These are phyloP conservation scores for Coleophoma crateriformis DNA, from an alignment of 2,329 filamentous ascomycete genomes.

Conservation along the genomic window DNA sequence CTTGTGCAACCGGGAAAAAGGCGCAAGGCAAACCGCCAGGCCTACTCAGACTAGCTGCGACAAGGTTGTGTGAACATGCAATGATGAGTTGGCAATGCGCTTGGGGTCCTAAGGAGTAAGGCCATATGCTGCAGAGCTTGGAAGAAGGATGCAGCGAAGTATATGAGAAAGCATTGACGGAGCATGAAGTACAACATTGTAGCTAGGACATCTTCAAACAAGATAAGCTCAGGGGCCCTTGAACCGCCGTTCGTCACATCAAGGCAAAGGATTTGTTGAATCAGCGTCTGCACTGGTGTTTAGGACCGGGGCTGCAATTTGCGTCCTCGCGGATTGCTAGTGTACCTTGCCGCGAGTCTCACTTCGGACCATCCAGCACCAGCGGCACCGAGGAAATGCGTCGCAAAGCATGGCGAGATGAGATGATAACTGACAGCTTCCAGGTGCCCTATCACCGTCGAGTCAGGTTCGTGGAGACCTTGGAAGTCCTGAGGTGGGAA, in stretches of 20 bases:
- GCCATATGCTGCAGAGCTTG: slow-evolving; percentile 38
- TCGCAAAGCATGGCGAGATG: not conserved
- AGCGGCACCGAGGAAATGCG: not conserved
- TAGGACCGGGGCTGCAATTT: no score
- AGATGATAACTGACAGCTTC: not conserved
- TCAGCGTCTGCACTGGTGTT: not conserved
- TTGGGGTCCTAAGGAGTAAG: slow-evolving; percentile 47
- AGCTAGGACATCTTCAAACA: not conserved
- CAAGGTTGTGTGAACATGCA: slow-evolving; percentile 52
- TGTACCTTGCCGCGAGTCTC: not conserved
- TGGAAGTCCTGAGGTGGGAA: not conserved
- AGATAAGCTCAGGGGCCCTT: not conserved
- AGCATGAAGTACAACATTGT: slow-evolving; percentile 4
- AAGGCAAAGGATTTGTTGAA: slow-evolving; percentile 1
- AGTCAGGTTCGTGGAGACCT: not conserved
- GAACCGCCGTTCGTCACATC: not conserved
- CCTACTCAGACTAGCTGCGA: slow-evolving; percentile 24
- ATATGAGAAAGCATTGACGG: slow-evolving; percentile 20
- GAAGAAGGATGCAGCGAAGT: slow-evolving; percentile 28
- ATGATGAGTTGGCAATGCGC: slow-evolving; percentile 72
- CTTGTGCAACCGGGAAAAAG: slow-evolving; percentile 15
- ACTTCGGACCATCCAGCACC: not conserved
- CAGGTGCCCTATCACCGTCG: slow-evolving; percentile 11
- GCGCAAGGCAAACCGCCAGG: slow-evolving; percentile 21
- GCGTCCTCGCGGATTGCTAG: not conserved